phyloP scores from a whole-genome alignment of 345 rosid species.

The Lagerstroemia speciosa region DNA sequence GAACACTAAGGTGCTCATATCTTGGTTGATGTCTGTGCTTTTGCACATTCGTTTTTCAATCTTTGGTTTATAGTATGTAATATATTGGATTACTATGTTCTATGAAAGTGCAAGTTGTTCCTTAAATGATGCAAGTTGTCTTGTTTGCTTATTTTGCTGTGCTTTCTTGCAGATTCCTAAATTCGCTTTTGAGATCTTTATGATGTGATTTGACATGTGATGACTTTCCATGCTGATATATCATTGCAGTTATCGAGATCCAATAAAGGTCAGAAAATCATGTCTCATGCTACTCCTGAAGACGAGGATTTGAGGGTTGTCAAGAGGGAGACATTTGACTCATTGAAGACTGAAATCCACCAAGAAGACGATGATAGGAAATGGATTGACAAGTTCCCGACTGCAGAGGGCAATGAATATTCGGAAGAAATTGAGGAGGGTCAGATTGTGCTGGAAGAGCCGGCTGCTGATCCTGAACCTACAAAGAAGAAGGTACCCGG shows the following conservation, averaged over 20 bases:
- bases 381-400: conserved; percentile 14
- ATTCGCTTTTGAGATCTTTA: background rate
- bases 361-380: conserved; percentile 13
- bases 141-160: background rate
- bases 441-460: conserved; percentile 38
- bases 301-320: conserved; percentile 13
- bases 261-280: conserved; percentile 11
- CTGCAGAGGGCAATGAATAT: conserved; percentile 11
- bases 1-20: no score
- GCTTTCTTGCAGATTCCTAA: background rate
- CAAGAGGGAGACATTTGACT: conserved; percentile 6
- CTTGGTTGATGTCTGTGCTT: background rate
- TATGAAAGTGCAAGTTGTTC: background rate
- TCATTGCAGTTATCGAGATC: conserved; percentile 27
- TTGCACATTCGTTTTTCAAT: background rate
- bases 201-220: background rate
- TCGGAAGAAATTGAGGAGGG: conserved; percentile 50
- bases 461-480: conserved; percentile 11
- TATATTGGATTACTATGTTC: background rate
- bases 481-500: conserved; percentile 8
- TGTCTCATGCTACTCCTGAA: conserved; percentile 12
- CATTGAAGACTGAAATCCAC: background rate
- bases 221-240: conserved; percentile 17
- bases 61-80: background rate
- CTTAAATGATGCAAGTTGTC: background rate